Percentiles rank a stretch among this genome's conserved stretches.
These are phyloP conservation scores for Nidularia sp. DNA, from an alignment of 768 basidiomycete species.

Conservation along the genomic window DNA sequence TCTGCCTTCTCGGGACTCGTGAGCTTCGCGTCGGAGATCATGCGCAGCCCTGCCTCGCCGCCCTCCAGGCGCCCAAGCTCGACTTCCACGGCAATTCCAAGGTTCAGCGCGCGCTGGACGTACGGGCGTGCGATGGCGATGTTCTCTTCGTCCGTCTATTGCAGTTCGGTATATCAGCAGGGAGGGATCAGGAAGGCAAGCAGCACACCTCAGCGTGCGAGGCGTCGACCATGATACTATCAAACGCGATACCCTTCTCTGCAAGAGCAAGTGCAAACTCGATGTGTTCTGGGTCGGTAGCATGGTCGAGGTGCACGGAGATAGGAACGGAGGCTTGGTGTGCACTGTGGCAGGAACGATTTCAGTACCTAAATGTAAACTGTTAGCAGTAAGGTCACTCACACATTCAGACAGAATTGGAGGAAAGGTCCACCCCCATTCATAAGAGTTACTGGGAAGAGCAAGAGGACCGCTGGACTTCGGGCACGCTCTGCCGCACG, in stretches of 20 bases:
- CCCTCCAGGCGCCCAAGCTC: slow-evolving; percentile 46
- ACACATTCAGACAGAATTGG: slow-evolving; percentile 39
- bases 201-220: slow-evolving; percentile 38
- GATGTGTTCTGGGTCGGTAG: slow-evolving; percentile 40
- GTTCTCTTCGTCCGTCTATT: slow-evolving; percentile 43
- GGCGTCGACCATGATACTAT: slow-evolving; percentile 49
- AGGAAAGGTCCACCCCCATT: slow-evolving; percentile 44
- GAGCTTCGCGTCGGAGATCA: slow-evolving; percentile 43
- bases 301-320: slow-evolving; percentile 45
- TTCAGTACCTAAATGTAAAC: no score
- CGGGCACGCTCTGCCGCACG: slow-evolving; percentile 41
- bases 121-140: slow-evolving; percentile 38
- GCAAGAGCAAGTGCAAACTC: slow-evolving; percentile 41
- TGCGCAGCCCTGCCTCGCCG: slow-evolving; percentile 42
- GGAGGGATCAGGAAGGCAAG: not conserved
- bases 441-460: slow-evolving; percentile 41
- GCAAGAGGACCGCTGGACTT: slow-evolving; percentile 40
- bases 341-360: slow-evolving; percentile 22
- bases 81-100: slow-evolving; percentile 39
- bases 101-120: slow-evolving; percentile 34
- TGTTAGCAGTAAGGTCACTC: slow-evolving; percentile 3
- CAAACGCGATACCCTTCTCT: slow-evolving; percentile 40
- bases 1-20: slow-evolving; percentile 38
- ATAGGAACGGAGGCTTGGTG: slow-evolving; percentile 44
- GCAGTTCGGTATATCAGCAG: not conserved